phyloP scores from a whole-genome alignment of 768 basidiomycete species.

The Auricularia auricula-judae region DNA sequence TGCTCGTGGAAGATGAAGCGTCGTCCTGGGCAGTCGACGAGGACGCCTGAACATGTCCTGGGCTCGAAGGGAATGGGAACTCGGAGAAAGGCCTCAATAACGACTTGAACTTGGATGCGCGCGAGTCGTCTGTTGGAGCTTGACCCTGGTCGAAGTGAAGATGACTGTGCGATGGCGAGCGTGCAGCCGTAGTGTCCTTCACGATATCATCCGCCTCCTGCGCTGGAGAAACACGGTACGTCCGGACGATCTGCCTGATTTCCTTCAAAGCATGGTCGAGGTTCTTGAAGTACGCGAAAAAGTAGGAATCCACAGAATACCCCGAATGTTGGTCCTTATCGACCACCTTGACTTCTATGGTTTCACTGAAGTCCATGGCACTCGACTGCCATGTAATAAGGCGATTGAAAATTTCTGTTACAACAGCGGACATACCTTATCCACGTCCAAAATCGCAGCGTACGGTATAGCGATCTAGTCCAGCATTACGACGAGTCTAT shows the following conservation, averaged over 20 bases:
- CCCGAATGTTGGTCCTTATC: slow-evolving; percentile 51
- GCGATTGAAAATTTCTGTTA: no score
- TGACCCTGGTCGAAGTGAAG: neutral
- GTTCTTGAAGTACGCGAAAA: slow-evolving; percentile 91
- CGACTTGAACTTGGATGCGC: slow-evolving; percentile 46
- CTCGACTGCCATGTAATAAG: slow-evolving; percentile 29
- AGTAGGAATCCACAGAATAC: slow-evolving; percentile 75
- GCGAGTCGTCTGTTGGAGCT: neutral
- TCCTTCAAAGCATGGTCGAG: slow-evolving; percentile 64
- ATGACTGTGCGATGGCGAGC: neutral
- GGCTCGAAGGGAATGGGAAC: neutral
- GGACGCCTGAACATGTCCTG: neutral
- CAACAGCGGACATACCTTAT: slow-evolving; percentile 26
- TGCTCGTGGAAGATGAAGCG: neutral
- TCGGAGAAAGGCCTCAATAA: slow-evolving; percentile 49
- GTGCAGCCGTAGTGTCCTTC: slow-evolving; percentile 17
- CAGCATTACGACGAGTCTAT: slow-evolving; percentile 1
- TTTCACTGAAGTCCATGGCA: slow-evolving; percentile 92
- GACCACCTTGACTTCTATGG: slow-evolving; percentile 86
- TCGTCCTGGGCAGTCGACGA: neutral
- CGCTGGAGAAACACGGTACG: slow-evolving; percentile 10
- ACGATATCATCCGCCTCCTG: slow-evolving; percentile 12
- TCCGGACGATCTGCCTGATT: slow-evolving; percentile 67
- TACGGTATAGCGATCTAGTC: slow-evolving; percentile 86
- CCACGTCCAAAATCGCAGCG: slow-evolving; percentile 78